Conservation (phyloP, 345 rosid species). For the Eucalyptus erythrocorys region DNA sequence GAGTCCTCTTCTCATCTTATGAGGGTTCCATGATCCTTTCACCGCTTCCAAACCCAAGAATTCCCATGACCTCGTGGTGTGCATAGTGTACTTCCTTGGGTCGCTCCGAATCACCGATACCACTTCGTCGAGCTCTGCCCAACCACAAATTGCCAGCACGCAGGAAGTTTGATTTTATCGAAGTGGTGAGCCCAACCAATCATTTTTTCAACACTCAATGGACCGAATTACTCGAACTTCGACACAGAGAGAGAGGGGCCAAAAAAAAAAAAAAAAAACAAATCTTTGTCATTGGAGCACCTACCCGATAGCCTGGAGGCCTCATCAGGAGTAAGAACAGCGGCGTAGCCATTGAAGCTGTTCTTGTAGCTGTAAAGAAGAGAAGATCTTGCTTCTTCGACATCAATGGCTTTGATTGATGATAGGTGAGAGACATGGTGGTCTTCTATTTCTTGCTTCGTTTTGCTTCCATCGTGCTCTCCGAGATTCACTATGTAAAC, state of each 20-base stretch:
- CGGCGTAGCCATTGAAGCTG: slow-evolving; percentile 81
- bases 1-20: slow-evolving; percentile 6
- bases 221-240: neutral
- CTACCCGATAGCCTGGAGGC: slow-evolving; percentile 58
- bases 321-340: slow-evolving; percentile 47
- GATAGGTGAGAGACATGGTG: slow-evolving; percentile 49
- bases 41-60: slow-evolving; percentile 51
- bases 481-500: slow-evolving; percentile 66
- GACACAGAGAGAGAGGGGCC: neutral
- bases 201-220: no score
- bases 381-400: slow-evolving; percentile 45
- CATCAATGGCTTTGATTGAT: slow-evolving; percentile 47
- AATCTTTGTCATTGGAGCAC: neutral
- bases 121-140: slow-evolving; percentile 56
- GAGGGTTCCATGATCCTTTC: neutral
- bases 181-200: neutral
- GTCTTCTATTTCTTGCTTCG: slow-evolving; percentile 46
- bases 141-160: neutral
- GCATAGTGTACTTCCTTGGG: slow-evolving; percentile 39
- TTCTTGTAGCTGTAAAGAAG: slow-evolving; percentile 84
- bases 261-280: neutral
- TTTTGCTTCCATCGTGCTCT: slow-evolving; percentile 40
- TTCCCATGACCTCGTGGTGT: slow-evolving; percentile 89
- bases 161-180: neutral
- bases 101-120: slow-evolving; percentile 34